Percentiles rank a stretch among this genome's conserved stretches.
phyloP scores from a whole-genome alignment of 1,139 yeast genomes.

The Hansenula lynferdii region DNA sequence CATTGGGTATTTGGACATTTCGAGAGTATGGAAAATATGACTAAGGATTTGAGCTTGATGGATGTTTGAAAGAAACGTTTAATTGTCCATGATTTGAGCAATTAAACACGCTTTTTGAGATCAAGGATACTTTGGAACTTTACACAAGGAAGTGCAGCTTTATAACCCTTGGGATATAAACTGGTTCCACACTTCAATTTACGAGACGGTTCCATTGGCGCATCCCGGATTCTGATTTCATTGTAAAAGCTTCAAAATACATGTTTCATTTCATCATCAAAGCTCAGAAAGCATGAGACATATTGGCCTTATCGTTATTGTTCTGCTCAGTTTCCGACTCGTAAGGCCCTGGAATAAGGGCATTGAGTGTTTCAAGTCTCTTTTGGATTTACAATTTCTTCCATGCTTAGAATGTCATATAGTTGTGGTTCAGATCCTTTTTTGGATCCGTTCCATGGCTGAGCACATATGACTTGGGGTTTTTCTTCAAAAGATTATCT shows the following conservation, averaged over 20 bases:
- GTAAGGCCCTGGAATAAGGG: too few relatives aligned
- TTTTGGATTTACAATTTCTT: too few relatives aligned
- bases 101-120: neutral
- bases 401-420: too few relatives aligned
- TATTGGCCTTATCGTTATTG: too few relatives aligned
- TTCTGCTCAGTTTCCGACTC: too few relatives aligned
- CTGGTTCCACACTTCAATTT: neutral
- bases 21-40: neutral
- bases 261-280: neutral
- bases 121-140: constrained; percentile 2
- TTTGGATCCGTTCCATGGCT: neutral
- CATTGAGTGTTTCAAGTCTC: too few relatives aligned
- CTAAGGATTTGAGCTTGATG: neutral
- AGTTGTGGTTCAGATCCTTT: too few relatives aligned
- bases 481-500: constrained; percentile 18
- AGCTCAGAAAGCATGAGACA: neutral
- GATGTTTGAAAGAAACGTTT: neutral
- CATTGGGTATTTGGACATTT: neutral
- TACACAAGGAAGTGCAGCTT: constrained; percentile 1
- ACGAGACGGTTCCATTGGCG: neutral
- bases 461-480: constrained; percentile 1
- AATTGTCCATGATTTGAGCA: too few relatives aligned
- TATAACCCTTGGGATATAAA: neutral
- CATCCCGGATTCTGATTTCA: constrained; percentile 7
- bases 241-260: too few relatives aligned